Conservation (phyloP, 2,329 filamentous ascomycete genomes). For the Thielaviopsis ethacetica region DNA sequence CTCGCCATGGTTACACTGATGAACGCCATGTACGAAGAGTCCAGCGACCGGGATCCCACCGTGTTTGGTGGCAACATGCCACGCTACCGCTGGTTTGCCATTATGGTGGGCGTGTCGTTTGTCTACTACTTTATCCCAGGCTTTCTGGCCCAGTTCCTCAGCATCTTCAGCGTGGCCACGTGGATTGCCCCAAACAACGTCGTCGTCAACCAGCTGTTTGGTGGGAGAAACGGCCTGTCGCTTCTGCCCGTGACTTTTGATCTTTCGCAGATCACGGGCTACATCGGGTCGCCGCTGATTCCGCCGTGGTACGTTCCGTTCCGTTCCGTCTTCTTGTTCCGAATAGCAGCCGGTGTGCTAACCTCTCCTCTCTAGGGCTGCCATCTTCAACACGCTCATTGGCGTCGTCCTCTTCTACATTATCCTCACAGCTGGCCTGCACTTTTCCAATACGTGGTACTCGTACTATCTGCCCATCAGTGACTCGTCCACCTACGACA, state of each 20-base stretch:
- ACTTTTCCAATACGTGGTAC: conserved; percentile 52
- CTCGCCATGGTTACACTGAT: conserved; percentile 51
- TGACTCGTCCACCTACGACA: conserved; percentile 55
- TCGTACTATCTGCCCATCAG: conserved; percentile 50
- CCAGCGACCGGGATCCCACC: conserved; percentile 30
- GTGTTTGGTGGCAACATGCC: conserved; percentile 48
- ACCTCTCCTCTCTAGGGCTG: conserved; percentile 30
- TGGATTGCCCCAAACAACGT: conserved; percentile 55
- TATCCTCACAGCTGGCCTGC: conserved; percentile 39
- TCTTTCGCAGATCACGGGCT: conserved; percentile 58
- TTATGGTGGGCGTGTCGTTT: conserved; percentile 40
- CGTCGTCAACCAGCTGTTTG: conserved; percentile 57
- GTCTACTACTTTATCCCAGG: conserved; percentile 55
- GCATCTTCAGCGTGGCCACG: conserved; percentile 53
- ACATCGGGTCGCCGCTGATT: conserved; percentile 50
- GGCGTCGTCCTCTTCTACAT: conserved; percentile 51
- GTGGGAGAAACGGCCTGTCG: conserved; percentile 49
- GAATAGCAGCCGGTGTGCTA: not conserved
- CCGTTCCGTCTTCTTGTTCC: not conserved
- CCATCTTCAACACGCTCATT: conserved; percentile 56
- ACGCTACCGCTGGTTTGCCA: conserved; percentile 47
- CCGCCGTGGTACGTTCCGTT: conserved; percentile 40
- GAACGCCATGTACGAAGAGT: conserved; percentile 54
- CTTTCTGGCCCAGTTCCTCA: conserved; percentile 51
- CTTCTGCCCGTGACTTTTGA: conserved; percentile 60